Evolutionary conservation across 768 basidiomycete genomes (phyloP), one percentile per base, ranked within the genome.

Genomic region (Hysterangium stoloniferum): DNA sequence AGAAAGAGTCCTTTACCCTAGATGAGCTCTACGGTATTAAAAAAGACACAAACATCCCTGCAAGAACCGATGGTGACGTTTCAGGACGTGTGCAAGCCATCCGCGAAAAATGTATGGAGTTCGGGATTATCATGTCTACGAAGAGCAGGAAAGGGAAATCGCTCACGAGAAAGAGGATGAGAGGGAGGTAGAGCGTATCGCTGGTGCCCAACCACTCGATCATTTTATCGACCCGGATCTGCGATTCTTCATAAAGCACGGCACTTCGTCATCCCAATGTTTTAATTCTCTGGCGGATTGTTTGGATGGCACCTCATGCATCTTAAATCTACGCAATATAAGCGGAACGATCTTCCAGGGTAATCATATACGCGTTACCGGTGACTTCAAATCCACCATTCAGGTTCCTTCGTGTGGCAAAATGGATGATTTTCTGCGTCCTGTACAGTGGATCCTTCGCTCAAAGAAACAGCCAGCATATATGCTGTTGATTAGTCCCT

Each of bases 91-190:
- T 15, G 28, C 44, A n/a, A 2, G 44, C 27, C 2, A 57, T 73
- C 28, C 54, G 44, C 1, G 48, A 65, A 15, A 64, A 62, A 28
- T 60, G 63, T 15, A 15, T 37, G 6, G 22, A 52, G 9, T 60
- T 73, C 9, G 70, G 70, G 1, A 20, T 66, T 6, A 41, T 45
- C 9, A 40, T 53, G 1, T 29, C 68, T 4, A 32, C 25, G 74
- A 77, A 55, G 76, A 77, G 52, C 76, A 77, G 52, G 77, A 78
- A 47, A 61, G 75, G 22, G 74, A 78, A 50, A 60, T 78, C 6
- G 28, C 25, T 17, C 44, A 45, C 31, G 71, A 78, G 56, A 60
- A 66, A 4, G 73, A 76, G 54, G 59, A 56, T 5, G 74, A 77
- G 52, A 61, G 58, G 8, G 63, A 74, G 47, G 52, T 68, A 1